Evolutionary conservation across 495 filamentous ascomycete genomes (phyloP).

Genomic region (Usnea hakonensis): DNA sequence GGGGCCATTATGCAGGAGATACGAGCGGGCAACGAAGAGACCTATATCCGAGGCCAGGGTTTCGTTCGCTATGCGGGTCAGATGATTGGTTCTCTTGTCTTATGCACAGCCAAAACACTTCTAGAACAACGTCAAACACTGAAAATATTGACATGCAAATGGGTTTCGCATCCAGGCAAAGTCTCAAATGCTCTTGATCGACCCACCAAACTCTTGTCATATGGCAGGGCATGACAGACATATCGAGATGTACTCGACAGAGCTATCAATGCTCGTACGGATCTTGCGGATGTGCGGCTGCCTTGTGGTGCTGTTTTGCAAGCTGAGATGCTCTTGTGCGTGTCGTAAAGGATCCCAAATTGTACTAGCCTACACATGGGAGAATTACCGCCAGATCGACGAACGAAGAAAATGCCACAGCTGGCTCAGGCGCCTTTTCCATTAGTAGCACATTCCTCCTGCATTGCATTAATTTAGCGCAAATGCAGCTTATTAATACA

Average conservation of each 20-base stretch:
- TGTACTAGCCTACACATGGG: not conserved
- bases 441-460: slow-evolving; percentile 4
- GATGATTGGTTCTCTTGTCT: not conserved
- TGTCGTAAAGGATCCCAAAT: not conserved
- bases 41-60: not conserved
- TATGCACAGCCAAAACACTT: not conserved
- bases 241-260: not conserved
- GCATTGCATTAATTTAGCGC: not conserved
- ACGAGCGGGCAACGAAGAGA: not conserved
- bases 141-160: not conserved
- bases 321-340: slow-evolving; percentile 4
- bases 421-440: not conserved
- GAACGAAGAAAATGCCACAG: slow-evolving; percentile 14
- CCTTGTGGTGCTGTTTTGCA: not conserved
- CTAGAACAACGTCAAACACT: not conserved
- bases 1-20: not conserved
- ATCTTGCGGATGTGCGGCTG: slow-evolving; percentile 10
- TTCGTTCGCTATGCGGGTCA: not conserved
- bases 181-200: not conserved
- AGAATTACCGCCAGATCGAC: slow-evolving; percentile 3
- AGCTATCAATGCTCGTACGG: not conserved
- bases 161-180: not conserved
- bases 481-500: slow-evolving; percentile 10
- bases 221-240: not conserved
- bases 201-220: not conserved